Evolutionary conservation across 108 stramenopile species (phyloP).

Genomic region (Nannochloropsis oceanica): DNA sequence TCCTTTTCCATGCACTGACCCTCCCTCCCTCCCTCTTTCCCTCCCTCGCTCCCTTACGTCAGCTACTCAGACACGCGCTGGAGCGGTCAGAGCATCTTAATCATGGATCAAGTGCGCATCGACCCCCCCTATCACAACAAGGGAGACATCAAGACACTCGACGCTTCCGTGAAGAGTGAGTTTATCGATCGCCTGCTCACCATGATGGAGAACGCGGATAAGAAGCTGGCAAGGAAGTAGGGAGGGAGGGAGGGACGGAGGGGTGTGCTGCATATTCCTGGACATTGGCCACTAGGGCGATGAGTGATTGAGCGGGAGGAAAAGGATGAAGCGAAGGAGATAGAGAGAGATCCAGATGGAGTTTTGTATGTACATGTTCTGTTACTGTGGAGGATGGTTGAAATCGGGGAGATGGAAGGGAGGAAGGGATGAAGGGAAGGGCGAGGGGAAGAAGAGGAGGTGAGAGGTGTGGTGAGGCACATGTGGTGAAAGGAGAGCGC

Average conservation of each 20-base stretch:
- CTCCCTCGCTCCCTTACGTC: background rate
- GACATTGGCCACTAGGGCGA: no score
- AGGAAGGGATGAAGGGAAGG: background rate
- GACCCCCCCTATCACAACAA: background rate
- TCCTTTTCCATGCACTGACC: background rate
- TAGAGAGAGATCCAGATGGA: no score
- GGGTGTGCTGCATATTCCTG: no score
- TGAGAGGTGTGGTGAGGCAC: background rate
- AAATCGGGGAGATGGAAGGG: background rate
- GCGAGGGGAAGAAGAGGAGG: background rate
- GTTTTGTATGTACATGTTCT: no score
- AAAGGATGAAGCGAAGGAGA: no score
- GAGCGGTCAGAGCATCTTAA: background rate
- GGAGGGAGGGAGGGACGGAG: background rate
- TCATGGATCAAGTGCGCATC: background rate
- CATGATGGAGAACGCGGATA: background rate
- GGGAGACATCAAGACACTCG: background rate
- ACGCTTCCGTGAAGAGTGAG: background rate
- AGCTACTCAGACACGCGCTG: background rate
- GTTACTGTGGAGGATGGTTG: no score
- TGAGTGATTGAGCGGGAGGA: no score
- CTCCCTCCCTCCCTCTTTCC: background rate
- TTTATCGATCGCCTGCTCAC: background rate
- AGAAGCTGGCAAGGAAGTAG: background rate
- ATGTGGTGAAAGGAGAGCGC: background rate